Percentiles rank a stretch among this genome's conserved stretches.
Evolutionary conservation across 495 filamentous ascomycete genomes (phyloP).

Genomic region (Penicillium ucsense): DNA sequence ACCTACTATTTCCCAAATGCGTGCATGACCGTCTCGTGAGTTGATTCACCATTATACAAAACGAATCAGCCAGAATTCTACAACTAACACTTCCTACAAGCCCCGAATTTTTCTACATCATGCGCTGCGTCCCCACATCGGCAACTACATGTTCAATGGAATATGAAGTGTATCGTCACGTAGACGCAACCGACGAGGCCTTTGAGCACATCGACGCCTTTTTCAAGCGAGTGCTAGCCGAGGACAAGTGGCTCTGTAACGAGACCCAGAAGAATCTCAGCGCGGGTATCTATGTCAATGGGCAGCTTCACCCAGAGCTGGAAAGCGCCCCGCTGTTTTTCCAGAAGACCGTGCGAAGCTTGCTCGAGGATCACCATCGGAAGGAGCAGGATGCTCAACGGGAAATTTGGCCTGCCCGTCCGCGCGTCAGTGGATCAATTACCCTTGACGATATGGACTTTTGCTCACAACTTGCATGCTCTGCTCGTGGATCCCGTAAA

Average conservation of each 20-base stretch:
- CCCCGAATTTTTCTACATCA: slow-evolving; percentile 38
- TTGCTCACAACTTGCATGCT: slow-evolving; percentile 22
- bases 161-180: slow-evolving; percentile 39
- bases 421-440: slow-evolving; percentile 15
- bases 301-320: slow-evolving; percentile 35
- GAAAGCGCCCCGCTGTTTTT: slow-evolving; percentile 37
- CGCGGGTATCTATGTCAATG: slow-evolving; percentile 37
- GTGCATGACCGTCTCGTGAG: slow-evolving; percentile 41
- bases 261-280: slow-evolving; percentile 36
- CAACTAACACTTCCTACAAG: slow-evolving; percentile 4
- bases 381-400: slow-evolving; percentile 24
- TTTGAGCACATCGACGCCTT: slow-evolving; percentile 30
- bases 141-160: slow-evolving; percentile 26
- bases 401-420: slow-evolving; percentile 42
- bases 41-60: background rate
- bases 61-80: too few species aligned
- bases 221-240: slow-evolving; percentile 31
- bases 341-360: slow-evolving; percentile 33
- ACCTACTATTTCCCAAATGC: slow-evolving; percentile 42
- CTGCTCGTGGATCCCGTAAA: slow-evolving; percentile 2
- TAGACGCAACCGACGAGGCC: slow-evolving; percentile 26
- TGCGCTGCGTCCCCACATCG: slow-evolving; percentile 31
- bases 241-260: slow-evolving; percentile 39
- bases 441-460: slow-evolving; percentile 29
- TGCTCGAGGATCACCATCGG: slow-evolving; percentile 26